Evolutionary conservation across 257 asterid species (phyloP), one percentile per base, ranked within the genome.

Genomic region (Nicotiana noctiflora): DNA sequence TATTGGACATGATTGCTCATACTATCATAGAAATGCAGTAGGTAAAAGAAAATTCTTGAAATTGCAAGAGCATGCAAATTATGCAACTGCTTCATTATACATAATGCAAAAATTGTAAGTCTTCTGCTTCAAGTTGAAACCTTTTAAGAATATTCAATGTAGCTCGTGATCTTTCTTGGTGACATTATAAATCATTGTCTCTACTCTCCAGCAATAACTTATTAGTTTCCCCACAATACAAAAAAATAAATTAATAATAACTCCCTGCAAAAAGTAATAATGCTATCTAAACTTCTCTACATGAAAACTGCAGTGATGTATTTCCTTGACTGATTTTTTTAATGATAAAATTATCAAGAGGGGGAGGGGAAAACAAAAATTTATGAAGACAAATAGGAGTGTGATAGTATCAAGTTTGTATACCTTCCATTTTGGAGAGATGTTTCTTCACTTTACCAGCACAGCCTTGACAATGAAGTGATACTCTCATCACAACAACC

Each of bases 401-500:
- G 19, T 19, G 46, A 25, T 25, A 11, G 79, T 40, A 40, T 40
- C 0, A n/a, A 81, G 32, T 18, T 52, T n/a, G 44, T 18, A 37
- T 83, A 93, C 98, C 98, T 89, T 92, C 97, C 97, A 93, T 93
- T 86, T 87, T 92, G 80, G 98, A 91, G 15, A 92, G 78, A 87
- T 93, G 96, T 80, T 89, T 93, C 90, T 88, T 90, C 15, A 93
- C 86, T 90, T 92, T 92, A 72, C 92, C 91, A 81, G 98, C 98
- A 82, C 98, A 93, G 23, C 94, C 98, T 90, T 92, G 90, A 79
- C 98, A 93, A 82, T 93, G 98, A 81, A 93, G 88, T 18, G 97
- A 91, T n/a, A 93, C 96, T 82, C 92, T 93, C 97, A 93, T 87
- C 60, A 91, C 98, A 84, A 91, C 97, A 80, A 93, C 95, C 98